Percentiles rank a stretch among this genome's conserved stretches.
Conservation (phyloP, 306 rosid genomes). For the Hippophae rhamnoides region DNA sequence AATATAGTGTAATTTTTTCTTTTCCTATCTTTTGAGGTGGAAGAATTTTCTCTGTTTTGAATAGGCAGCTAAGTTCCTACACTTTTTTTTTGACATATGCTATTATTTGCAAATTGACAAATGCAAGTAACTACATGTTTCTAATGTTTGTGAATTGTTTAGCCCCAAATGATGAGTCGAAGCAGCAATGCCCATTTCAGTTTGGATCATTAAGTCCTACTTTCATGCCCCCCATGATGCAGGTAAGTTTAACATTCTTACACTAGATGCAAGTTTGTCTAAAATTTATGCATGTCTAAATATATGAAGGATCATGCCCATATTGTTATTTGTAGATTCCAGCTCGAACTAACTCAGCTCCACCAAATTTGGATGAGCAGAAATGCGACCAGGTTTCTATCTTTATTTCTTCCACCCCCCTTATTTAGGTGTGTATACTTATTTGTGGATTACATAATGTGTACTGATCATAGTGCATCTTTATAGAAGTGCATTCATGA, state of each 20-base stretch:
- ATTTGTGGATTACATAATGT: not conserved
- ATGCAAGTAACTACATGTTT: conserved; percentile 17
- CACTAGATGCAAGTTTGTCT: conserved; percentile 5
- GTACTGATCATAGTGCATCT: no score
- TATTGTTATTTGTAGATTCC: conserved; percentile 54
- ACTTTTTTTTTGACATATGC: not conserved
- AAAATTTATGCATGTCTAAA: not conserved
- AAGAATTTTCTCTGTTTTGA: not conserved
- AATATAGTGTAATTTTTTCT: not conserved
- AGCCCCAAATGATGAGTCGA: conserved; percentile 59
- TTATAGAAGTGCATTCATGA: not conserved
- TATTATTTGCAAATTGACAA: conserved; percentile 3
- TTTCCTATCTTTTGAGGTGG: not conserved
- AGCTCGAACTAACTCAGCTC: conserved; percentile 92
- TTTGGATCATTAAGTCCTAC: conserved; percentile 83
- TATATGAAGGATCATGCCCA: not conserved
- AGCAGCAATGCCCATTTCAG: conserved; percentile 58
- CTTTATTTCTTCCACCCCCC: not conserved
- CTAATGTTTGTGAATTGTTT: conserved; percentile 13
- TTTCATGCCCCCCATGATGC: conserved; percentile 62
- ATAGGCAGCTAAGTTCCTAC: not conserved
- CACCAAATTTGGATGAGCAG: conserved; percentile 95
- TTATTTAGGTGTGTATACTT: conserved; percentile 2
- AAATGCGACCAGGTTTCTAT: conserved; percentile 64
- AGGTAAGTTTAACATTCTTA: conserved; percentile 32